Evolutionary conservation across 257 asterid species (phyloP).

Genomic region (Rubia yunnanensis): DNA sequence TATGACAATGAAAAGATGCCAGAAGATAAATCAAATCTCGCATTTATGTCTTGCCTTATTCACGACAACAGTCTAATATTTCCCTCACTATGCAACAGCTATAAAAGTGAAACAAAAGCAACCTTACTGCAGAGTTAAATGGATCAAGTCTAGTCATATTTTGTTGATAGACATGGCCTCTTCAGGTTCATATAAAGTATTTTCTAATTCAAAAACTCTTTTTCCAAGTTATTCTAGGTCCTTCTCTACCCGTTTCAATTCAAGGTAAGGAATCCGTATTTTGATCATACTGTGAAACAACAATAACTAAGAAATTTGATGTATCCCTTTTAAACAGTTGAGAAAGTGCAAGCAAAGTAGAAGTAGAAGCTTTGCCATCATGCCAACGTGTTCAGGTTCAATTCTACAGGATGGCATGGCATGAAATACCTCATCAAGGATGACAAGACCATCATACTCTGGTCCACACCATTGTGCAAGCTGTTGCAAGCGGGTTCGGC

Average conservation of each 20-base stretch:
- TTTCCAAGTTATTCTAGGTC: background rate
- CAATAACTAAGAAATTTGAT: background rate
- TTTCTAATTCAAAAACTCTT: background rate
- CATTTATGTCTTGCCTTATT: conserved; percentile 18
- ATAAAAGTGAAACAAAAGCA: background rate
- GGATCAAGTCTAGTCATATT: background rate
- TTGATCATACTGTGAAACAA: background rate
- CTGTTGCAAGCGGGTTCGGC: conserved; percentile 87
- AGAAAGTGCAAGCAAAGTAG: background rate
- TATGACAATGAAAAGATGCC: conserved; percentile 22
- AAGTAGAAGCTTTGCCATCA: background rate
- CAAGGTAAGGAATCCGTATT: background rate
- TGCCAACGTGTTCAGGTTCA: background rate
- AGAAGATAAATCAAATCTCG: conserved; percentile 5
- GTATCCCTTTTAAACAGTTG: background rate
- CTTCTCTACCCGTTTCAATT: background rate
- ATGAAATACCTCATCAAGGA: conserved; percentile 84
- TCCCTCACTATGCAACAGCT: conserved; percentile 1
- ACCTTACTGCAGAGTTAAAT: background rate
- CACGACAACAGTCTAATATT: conserved; percentile 1
- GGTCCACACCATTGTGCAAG: conserved; percentile 93
- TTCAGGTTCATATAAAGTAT: background rate
- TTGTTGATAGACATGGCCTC: background rate
- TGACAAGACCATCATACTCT: conserved; percentile 70
- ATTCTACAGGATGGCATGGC: background rate